A percentile compares a stretch with the other conserved stretches of the same genome.
Conservation (phyloP, 805 yeast species). For the Yarrowia deformans region DNA sequence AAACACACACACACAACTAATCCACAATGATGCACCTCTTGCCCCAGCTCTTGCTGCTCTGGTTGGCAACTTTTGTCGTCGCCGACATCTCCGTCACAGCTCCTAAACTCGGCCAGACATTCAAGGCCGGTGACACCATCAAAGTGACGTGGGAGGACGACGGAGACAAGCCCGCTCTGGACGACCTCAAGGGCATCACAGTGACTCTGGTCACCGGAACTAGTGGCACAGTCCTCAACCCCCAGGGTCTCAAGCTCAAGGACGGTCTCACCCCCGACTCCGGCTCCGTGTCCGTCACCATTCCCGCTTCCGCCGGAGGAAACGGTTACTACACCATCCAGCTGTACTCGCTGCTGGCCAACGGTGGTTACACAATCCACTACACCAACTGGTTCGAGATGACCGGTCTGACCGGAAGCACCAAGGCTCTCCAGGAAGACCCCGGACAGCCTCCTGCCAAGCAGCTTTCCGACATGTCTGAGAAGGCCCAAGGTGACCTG, state of each 20-base stretch:
- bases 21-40: slow-evolving; percentile 38
- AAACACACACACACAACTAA: slow-evolving; percentile 1
- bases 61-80: slow-evolving; percentile 43
- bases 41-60: slow-evolving; percentile 39
- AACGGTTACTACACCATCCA: slow-evolving; percentile 80
- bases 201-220: slow-evolving; percentile 73
- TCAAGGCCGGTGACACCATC: slow-evolving; percentile 51
- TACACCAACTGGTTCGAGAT: slow-evolving; percentile 72
- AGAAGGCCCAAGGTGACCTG: slow-evolving; percentile 55
- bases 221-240: not conserved
- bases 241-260: slow-evolving; percentile 26
- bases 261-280: slow-evolving; percentile 7
- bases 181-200: slow-evolving; percentile 56
- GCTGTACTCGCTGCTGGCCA: slow-evolving; percentile 58
- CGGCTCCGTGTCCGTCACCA: slow-evolving; percentile 21
- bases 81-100: slow-evolving; percentile 59
- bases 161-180: slow-evolving; percentile 57
- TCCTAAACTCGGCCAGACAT: slow-evolving; percentile 55
- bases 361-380: slow-evolving; percentile 63
- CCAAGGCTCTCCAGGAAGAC: slow-evolving; percentile 56
- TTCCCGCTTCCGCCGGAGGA: slow-evolving; percentile 55
- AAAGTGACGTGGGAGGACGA: slow-evolving; percentile 66
- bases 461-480: slow-evolving; percentile 49
- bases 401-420: slow-evolving; percentile 74
- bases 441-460: slow-evolving; percentile 55